A percentile compares a stretch with the other conserved stretches of the same genome.
Conservation (phyloP, 192 early-diverging fungal genomes). For the Podila clonocystis region DNA sequence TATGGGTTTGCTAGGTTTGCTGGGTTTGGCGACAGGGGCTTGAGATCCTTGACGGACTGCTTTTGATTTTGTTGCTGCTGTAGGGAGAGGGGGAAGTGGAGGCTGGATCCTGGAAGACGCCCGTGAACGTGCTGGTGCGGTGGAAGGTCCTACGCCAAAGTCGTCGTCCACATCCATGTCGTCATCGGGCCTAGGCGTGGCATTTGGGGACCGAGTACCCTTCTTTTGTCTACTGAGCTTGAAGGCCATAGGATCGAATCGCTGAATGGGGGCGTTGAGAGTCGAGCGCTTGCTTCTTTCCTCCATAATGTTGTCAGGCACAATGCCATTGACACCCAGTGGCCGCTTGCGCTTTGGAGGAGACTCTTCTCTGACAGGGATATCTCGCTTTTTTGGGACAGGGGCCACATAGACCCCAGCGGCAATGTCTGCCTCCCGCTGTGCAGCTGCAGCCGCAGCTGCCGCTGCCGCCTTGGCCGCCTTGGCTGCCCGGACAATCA, state of each 20-base stretch:
- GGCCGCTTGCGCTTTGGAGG: not conserved
- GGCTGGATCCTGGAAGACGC: too few species aligned
- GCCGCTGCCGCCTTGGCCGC: conserved; percentile 31
- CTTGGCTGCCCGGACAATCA: conserved; percentile 43
- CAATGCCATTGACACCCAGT: not conserved
- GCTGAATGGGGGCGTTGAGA: not conserved
- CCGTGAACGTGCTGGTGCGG: too few species aligned
- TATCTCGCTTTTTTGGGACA: not conserved
- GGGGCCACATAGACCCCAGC: not conserved
- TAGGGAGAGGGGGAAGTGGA: too few species aligned
- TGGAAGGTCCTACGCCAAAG: too few species aligned
- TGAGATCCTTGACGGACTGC: too few species aligned
- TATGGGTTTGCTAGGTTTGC: too few species aligned
- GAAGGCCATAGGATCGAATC: not conserved
- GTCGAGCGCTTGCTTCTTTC: not conserved
- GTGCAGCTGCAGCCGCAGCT: conserved; percentile 16
- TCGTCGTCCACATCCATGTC: not conserved
- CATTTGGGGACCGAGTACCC: not conserved
- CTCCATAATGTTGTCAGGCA: not conserved
- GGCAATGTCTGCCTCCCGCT: conserved; percentile 25
- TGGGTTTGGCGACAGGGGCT: too few species aligned
- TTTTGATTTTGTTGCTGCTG: too few species aligned
- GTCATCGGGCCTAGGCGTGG: not conserved
- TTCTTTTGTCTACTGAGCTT: not conserved
- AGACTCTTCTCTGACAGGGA: not conserved